A percentile compares a stretch with the other conserved stretches of the same genome.
Evolutionary conservation across 495 filamentous ascomycete species (phyloP).

Genomic region (Haplographium delicatum): DNA sequence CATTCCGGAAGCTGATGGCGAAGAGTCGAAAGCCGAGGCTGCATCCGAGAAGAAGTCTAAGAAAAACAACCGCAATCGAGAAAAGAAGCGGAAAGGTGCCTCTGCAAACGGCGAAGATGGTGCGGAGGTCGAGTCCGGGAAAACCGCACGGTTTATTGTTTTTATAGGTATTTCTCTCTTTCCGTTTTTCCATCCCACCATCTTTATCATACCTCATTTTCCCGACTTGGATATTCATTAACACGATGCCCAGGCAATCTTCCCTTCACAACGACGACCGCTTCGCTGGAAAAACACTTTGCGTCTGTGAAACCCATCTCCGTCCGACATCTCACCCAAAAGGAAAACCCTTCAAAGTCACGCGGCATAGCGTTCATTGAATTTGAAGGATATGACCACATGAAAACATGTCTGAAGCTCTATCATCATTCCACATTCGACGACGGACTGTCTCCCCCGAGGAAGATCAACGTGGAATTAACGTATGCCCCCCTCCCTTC

Average conservation of each 20-base stretch:
- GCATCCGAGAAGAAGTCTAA: constrained; percentile 18
- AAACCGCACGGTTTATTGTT: constrained; percentile 63
- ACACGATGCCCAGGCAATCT: constrained; percentile 57
- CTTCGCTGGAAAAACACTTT: constrained; percentile 68
- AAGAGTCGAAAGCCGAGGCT: neutral
- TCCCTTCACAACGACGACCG: constrained; percentile 71
- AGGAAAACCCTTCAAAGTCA: constrained; percentile 59
- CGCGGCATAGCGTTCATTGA: constrained; percentile 92
- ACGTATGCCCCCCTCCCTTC: constrained; percentile 61
- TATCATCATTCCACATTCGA: constrained; percentile 85
- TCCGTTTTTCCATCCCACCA: neutral
- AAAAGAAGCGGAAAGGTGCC: constrained; percentile 26
- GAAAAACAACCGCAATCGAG: constrained; percentile 25
- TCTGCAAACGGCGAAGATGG: constrained; percentile 15
- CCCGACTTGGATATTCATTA: no score
- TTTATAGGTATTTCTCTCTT: constrained; percentile 56
- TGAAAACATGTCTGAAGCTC: constrained; percentile 87
- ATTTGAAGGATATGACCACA: constrained; percentile 81
- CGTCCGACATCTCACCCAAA: constrained; percentile 71
- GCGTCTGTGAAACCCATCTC: constrained; percentile 62
- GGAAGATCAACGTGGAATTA: constrained; percentile 88
- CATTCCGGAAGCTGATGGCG: constrained; percentile 11
- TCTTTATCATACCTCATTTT: no score
- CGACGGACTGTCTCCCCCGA: constrained; percentile 51
- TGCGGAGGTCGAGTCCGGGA: constrained; percentile 6